Conservation (phyloP, 2,329 filamentous ascomycete genomes). For the Biscogniauxia sp. region DNA sequence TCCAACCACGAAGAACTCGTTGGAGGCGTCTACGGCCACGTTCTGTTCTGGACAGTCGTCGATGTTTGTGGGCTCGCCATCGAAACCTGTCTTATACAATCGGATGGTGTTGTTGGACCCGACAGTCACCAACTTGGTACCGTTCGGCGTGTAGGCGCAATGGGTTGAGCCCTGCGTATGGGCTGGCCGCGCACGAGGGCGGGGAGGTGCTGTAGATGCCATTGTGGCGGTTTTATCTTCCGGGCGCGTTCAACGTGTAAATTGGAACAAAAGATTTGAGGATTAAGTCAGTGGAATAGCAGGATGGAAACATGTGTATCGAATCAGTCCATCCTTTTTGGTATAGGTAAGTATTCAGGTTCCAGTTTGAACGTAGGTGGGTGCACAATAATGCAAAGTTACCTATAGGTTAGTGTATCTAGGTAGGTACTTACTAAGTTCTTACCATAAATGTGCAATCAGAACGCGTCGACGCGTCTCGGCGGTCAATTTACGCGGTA, state of each 20-base stretch:
- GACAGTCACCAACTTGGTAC: constrained; percentile 81
- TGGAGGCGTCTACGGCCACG: constrained; percentile 69
- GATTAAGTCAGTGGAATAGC: background rate
- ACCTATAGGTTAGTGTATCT: too few relatives aligned
- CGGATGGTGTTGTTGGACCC: constrained; percentile 93
- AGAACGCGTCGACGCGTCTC: constrained; percentile 6
- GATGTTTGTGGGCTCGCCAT: constrained; percentile 88
- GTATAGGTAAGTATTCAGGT: background rate
- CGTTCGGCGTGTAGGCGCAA: constrained; percentile 86
- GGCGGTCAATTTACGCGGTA: background rate
- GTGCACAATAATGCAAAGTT: background rate
- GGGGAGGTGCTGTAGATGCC: constrained; percentile 41
- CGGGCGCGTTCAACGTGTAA: background rate
- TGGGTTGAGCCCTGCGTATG: constrained; percentile 85
- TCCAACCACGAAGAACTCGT: constrained; percentile 83
- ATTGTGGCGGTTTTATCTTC: constrained; percentile 23
- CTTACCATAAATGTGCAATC: constrained; percentile 8
- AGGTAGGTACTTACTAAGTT: too few relatives aligned
- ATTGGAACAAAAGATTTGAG: background rate
- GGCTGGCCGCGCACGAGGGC: constrained; percentile 63
- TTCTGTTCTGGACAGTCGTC: constrained; percentile 90
- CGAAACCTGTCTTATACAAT: constrained; percentile 85
- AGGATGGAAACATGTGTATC: background rate
- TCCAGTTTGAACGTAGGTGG: background rate
- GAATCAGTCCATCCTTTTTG: constrained; percentile 1